Conservation (phyloP, 2,329 filamentous ascomycete species). For the Tolypocladium inflatum region DNA sequence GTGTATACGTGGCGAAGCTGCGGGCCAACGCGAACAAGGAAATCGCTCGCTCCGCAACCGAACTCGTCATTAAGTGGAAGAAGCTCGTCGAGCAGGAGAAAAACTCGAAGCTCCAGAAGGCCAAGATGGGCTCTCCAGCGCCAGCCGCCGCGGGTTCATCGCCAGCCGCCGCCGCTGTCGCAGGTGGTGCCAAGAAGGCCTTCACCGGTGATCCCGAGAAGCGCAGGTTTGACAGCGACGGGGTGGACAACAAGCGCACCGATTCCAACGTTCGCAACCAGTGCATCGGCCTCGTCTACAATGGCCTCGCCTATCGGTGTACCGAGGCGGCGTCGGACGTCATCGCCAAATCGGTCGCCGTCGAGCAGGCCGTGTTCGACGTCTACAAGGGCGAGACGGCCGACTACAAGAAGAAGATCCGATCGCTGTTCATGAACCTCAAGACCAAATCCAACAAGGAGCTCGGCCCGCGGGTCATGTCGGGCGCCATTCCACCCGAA, state of each 20-base stretch:
- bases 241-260: constrained; percentile 68
- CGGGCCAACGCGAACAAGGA: constrained; percentile 71
- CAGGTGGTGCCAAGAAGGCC: constrained; percentile 30
- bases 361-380: constrained; percentile 70
- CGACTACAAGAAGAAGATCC: constrained; percentile 80
- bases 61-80: constrained; percentile 85
- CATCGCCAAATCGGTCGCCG: constrained; percentile 66
- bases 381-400: constrained; percentile 60
- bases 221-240: constrained; percentile 73
- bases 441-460: constrained; percentile 83
- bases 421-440: constrained; percentile 87
- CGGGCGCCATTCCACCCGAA: constrained; percentile 60
- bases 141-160: constrained; percentile 41
- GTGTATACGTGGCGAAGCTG: constrained; percentile 78
- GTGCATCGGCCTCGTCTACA: constrained; percentile 87
- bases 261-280: constrained; percentile 66
- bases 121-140: constrained; percentile 30
- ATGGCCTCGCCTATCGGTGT: constrained; percentile 68
- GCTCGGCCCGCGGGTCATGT: constrained; percentile 67
- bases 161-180: constrained; percentile 37
- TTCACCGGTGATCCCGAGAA: constrained; percentile 64
- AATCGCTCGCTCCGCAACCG: constrained; percentile 65
- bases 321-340: constrained; percentile 62
- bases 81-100: constrained; percentile 62
- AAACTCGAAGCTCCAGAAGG: constrained; percentile 33